Base-by-base conservation (phyloP, 176 grass and related monocot genomes). In the Phyllostachys edulis region DNA sequence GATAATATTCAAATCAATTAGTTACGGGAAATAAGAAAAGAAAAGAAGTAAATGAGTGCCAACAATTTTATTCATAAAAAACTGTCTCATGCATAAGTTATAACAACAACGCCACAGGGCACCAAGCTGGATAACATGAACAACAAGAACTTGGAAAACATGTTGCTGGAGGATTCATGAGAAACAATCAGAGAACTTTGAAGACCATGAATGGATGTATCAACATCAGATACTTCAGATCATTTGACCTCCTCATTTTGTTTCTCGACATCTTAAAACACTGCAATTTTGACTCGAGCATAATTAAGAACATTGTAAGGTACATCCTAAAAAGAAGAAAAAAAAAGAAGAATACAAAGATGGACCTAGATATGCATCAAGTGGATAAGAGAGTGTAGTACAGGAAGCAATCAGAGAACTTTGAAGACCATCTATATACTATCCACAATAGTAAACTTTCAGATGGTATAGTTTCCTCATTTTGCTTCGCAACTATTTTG, bases 141-240 rank as follows among this genome's bases (percentile, higher is more conserved):
- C n/a, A n/a, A n/a, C 37, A 56, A 38, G 6, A 39, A 3, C 54
- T 42, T 4, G 7, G 6, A 54, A 27, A 69, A 71, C 13, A 39
- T 73, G 21, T 50, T 36, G 44, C 38, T 78, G 2, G 11, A 42
- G 20, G 44, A 47, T 63, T 40, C 16, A 77, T 61, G 32, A 73
- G 69, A 87, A 79, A 37, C 71, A 76, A 87, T 84, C 75, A 87
- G 84, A 89, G 84, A 92, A 92, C 90, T 89, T 92, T 89, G 87
- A 84, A 89, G 87, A 80, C 84, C 75, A 79, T 87, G 26, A 50
- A 64, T 75, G 12, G 14, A 23, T 69, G 64, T 70, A 79, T 89
- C 78, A 83, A 64, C 90, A 88, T 62, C 27, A 8, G 42, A 89
- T 88, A 77, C 49, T 87, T 87, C 75, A 80, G 84, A 90, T 81